Evolutionary conservation across 2,329 filamentous ascomycete genomes (phyloP).

Genomic region (Neocatenulostroma microsporum): DNA sequence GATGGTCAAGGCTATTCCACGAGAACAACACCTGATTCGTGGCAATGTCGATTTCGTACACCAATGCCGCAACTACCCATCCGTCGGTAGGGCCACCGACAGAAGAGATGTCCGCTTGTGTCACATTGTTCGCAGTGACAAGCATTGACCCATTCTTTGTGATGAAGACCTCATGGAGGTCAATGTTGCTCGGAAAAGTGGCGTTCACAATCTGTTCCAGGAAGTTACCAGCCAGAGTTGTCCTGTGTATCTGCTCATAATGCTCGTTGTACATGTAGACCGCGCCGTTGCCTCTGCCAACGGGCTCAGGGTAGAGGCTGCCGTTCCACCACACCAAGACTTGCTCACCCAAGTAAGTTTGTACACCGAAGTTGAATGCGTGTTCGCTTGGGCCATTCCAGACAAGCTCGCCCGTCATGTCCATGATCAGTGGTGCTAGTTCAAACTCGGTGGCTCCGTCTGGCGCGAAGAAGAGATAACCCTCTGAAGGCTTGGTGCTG

Average conservation of each 20-base stretch:
- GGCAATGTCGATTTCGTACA: slow-evolving; percentile 38
- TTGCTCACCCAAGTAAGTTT: slow-evolving; percentile 11
- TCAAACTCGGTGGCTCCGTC: slow-evolving; percentile 8
- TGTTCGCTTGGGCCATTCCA: slow-evolving; percentile 12
- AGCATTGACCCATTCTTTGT: slow-evolving; percentile 25
- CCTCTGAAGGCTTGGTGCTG: slow-evolving; percentile 5
- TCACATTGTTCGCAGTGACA: slow-evolving; percentile 21
- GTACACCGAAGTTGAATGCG: slow-evolving; percentile 15
- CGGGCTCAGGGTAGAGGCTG: slow-evolving; percentile 11
- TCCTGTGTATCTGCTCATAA: slow-evolving; percentile 13
- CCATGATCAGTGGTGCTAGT: slow-evolving; percentile 11
- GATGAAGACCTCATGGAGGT: slow-evolving; percentile 30
- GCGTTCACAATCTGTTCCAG: slow-evolving; percentile 8
- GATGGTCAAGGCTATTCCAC: slow-evolving; percentile 36
- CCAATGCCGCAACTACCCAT: slow-evolving; percentile 31
- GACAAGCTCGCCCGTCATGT: slow-evolving; percentile 15
- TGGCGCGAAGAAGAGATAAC: slow-evolving; percentile 18
- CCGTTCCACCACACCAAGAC: slow-evolving; percentile 19
- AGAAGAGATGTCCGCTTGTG: slow-evolving; percentile 24
- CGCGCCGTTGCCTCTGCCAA: slow-evolving; percentile 20
- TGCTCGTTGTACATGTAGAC: slow-evolving; percentile 15
- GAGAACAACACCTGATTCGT: slow-evolving; percentile 34
- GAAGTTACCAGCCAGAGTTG: slow-evolving; percentile 11
- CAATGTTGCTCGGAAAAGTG: slow-evolving; percentile 17
- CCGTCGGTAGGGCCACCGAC: slow-evolving; percentile 28